Conservation (phyloP, 73 alveolate genomes). For the Urostyla sp. region DNA sequence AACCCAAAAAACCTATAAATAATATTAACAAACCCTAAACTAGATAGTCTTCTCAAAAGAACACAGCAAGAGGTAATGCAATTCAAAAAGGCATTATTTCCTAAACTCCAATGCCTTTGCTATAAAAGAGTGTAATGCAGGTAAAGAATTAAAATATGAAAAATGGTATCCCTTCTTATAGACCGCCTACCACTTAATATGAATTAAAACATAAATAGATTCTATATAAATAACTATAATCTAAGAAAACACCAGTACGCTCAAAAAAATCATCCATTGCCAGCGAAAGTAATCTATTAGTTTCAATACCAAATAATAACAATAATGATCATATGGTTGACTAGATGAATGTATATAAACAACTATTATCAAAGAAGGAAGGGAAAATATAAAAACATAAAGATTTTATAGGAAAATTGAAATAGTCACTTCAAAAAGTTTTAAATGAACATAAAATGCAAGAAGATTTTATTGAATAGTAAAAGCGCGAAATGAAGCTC, state of each 20-base stretch:
- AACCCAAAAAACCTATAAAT: not conserved
- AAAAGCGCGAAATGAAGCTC: conserved; percentile 10
- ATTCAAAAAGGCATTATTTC: not conserved
- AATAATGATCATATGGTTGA: not conserved
- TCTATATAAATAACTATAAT: not conserved
- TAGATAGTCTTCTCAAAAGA: conserved; percentile 11
- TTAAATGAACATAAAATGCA: conserved; percentile 15
- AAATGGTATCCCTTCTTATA: not conserved
- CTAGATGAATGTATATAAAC: not conserved
- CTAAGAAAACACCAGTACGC: not conserved
- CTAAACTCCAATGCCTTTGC: not conserved
- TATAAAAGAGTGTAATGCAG: not conserved
- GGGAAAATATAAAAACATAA: conserved; percentile 15
- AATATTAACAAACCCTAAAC: not conserved
- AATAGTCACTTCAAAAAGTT: not conserved
- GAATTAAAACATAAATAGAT: not conserved
- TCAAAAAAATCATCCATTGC: not conserved
- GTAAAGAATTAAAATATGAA: not conserved
- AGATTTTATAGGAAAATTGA: conserved; percentile 21
- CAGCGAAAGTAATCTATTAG: not conserved
- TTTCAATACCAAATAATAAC: conserved; percentile 1
- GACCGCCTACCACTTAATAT: conserved; percentile 29
- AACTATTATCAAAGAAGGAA: not conserved
- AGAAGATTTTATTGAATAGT: conserved; percentile 8
- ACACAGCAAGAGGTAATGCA: conserved; percentile 26